Evolutionary conservation across 2,329 filamentous ascomycete genomes (phyloP).

Genomic region (Sporothrix curviconia): DNA sequence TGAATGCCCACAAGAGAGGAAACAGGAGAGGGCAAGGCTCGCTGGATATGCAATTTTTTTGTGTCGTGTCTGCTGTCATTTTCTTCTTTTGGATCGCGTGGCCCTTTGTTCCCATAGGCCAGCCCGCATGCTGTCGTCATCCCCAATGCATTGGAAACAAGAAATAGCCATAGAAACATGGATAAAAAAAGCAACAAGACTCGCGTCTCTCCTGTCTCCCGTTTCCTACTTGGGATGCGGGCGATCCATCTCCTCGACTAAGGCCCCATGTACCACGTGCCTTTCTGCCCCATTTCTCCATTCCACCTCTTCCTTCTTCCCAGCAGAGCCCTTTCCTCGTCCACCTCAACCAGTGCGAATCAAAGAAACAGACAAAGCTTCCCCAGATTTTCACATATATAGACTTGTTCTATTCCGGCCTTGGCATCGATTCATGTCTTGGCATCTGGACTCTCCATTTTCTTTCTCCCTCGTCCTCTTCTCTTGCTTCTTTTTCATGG

Average conservation of each 20-base stretch:
- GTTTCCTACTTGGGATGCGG: background rate
- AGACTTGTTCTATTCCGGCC: background rate
- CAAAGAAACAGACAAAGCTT: background rate
- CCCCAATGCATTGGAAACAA: background rate
- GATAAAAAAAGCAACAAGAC: background rate
- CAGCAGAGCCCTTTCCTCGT: no score
- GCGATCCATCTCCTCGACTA: background rate
- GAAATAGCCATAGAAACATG: background rate
- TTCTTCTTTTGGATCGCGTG: no score
- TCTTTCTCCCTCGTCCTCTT: background rate
- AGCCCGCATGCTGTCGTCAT: background rate
- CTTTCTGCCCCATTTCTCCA: background rate
- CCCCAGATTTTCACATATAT: conserved; percentile 9
- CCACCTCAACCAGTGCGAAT: no score
- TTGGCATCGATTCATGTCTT: conserved; percentile 1
- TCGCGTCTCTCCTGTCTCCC: background rate
- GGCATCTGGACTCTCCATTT: background rate
- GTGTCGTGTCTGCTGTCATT: background rate
- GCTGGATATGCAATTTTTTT: background rate
- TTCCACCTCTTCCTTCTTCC: background rate
- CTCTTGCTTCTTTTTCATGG: background rate
- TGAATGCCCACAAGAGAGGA: background rate
- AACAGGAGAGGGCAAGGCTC: background rate
- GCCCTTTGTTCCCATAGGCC: background rate
- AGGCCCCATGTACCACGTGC: no score